Conservation (phyloP, 2,329 filamentous ascomycete species). For the Talaromyces amestolkiae region DNA sequence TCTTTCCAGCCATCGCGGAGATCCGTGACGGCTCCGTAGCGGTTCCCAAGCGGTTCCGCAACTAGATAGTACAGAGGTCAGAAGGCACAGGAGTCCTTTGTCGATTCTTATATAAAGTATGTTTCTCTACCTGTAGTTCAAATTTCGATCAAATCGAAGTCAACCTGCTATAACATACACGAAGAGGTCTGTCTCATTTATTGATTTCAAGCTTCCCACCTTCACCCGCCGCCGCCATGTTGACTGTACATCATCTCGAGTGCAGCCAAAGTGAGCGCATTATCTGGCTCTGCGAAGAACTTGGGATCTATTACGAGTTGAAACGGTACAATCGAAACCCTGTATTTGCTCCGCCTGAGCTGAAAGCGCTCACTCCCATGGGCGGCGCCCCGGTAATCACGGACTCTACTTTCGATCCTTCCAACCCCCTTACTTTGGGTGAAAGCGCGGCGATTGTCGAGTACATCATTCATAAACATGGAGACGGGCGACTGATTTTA, state of each 20-base stretch:
- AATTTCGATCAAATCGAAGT: background rate
- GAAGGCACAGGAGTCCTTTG: background rate
- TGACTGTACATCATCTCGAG: conserved; percentile 52
- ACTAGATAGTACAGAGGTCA: background rate
- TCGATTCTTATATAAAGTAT: background rate
- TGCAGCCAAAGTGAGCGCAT: conserved; percentile 63
- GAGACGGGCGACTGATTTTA: conserved; percentile 49
- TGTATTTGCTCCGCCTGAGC: conserved; percentile 38
- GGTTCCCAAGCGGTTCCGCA: background rate
- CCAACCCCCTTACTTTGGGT: conserved; percentile 45
- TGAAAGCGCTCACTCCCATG: conserved; percentile 49
- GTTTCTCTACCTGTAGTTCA: background rate
- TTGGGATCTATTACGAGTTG: conserved; percentile 55
- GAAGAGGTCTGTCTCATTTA: background rate
- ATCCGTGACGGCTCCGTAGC: background rate
- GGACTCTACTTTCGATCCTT: conserved; percentile 46
- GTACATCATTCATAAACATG: conserved; percentile 59
- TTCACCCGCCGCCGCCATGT: background rate
- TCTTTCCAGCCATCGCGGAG: background rate
- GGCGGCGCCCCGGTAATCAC: conserved; percentile 61
- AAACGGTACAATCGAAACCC: conserved; percentile 50
- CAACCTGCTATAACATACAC: background rate
- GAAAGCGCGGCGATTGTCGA: conserved; percentile 62
- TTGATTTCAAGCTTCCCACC: too few species aligned
- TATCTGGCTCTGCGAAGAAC: conserved; percentile 64